Evolutionary conservation across 108 stramenopile genomes (phyloP).

Genomic region (Skeletonema marinoi): DNA sequence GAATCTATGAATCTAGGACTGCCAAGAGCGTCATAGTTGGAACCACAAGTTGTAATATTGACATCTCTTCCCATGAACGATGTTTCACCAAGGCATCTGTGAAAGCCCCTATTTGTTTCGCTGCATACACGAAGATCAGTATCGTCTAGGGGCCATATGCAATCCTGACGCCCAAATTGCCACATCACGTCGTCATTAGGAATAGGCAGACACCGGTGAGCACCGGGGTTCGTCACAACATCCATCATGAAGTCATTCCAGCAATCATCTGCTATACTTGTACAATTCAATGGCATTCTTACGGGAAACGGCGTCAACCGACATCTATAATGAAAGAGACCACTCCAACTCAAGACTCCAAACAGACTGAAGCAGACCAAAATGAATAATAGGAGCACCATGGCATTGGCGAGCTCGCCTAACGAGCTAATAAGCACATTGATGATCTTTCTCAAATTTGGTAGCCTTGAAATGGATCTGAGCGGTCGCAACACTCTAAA

Average conservation of each 20-base stretch:
- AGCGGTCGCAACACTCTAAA: constrained; percentile 74
- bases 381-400: constrained; percentile 59
- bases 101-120: constrained; percentile 2
- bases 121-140: constrained; percentile 42
- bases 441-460: constrained; percentile 65
- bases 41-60: constrained; percentile 35
- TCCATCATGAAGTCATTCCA: constrained; percentile 41
- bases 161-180: constrained; percentile 37
- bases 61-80: neutral
- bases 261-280: constrained; percentile 41
- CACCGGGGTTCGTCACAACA: constrained; percentile 19
- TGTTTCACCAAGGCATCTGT: constrained; percentile 12
- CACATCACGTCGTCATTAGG: constrained; percentile 51
- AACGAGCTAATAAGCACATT: constrained; percentile 56
- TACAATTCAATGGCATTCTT: constrained; percentile 41
- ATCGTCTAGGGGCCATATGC: constrained; percentile 57
- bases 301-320: constrained; percentile 61
- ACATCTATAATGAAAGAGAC: constrained; percentile 65
- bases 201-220: constrained; percentile 42
- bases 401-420: constrained; percentile 60
- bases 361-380: constrained; percentile 72
- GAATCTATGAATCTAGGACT: constrained; percentile 40
- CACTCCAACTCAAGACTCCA: constrained; percentile 64
- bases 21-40: constrained; percentile 48
- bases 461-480: constrained; percentile 58